Evolutionary conservation across 331 rosid genomes (phyloP).

Genomic region (Stylosanthes scabra): DNA sequence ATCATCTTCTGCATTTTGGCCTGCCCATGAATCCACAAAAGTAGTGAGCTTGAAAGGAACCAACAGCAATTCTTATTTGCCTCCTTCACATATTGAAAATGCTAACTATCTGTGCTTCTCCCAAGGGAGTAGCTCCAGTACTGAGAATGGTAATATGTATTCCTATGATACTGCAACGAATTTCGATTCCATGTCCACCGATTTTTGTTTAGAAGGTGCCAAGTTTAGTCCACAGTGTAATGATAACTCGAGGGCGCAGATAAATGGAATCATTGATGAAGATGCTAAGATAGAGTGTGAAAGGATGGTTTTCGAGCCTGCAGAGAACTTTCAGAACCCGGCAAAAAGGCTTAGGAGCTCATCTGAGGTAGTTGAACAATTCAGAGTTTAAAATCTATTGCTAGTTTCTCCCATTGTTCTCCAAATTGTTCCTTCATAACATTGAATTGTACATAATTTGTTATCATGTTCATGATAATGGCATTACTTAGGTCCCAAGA

Average conservation of each 20-base stretch:
- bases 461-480: conserved; percentile 28
- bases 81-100: conserved; percentile 55
- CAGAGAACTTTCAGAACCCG: conserved; percentile 39
- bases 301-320: conserved; percentile 37
- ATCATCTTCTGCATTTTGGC: conserved; percentile 40
- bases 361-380: conserved; percentile 48
- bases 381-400: conserved; percentile 2
- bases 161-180: conserved; percentile 38
- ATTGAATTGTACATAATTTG: background rate
- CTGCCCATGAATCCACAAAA: conserved; percentile 45
- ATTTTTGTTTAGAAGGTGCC: conserved; percentile 43
- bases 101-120: conserved; percentile 45
- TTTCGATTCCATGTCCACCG: conserved; percentile 34
- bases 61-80: conserved; percentile 47
- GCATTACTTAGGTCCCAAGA: conserved; percentile 44
- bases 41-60: conserved; percentile 40
- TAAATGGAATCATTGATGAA: conserved; percentile 46
- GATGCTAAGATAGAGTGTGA: conserved; percentile 29
- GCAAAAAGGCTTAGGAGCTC: conserved; percentile 54
- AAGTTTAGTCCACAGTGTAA: conserved; percentile 27
- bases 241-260: conserved; percentile 43
- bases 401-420: background rate
- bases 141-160: conserved; percentile 31
- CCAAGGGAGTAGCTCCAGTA: conserved; percentile 45
- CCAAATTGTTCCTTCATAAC: background rate